Percentiles rank a stretch among this genome's conserved stretches.
Conservation (phyloP, 306 rosid species). For the Lathyrus sativus region DNA sequence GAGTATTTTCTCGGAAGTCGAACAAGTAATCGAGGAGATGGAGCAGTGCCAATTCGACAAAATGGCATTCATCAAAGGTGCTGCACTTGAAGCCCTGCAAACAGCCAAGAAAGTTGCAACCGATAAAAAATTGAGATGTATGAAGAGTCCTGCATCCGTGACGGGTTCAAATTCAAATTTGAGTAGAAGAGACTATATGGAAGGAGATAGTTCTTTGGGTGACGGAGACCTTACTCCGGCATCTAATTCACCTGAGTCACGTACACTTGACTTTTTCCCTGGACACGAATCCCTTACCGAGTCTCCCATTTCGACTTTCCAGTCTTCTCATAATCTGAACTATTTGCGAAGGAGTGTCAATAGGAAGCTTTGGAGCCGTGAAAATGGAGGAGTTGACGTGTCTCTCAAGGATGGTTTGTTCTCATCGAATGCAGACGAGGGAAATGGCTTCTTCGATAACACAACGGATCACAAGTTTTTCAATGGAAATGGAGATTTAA, state of each 20-base stretch:
- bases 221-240: conserved; percentile 52
- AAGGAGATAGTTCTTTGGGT: conserved; percentile 46
- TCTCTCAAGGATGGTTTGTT: conserved; percentile 84
- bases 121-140: conserved; percentile 52
- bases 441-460: conserved; percentile 40
- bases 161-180: conserved; percentile 76
- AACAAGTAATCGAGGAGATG: conserved; percentile 73
- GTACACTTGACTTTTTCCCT: conserved; percentile 59
- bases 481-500: conserved; percentile 39
- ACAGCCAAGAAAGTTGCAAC: conserved; percentile 61
- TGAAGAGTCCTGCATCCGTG: conserved; percentile 56
- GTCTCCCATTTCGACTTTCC: conserved; percentile 58
- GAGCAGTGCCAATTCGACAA: conserved; percentile 73
- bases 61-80: conserved; percentile 80
- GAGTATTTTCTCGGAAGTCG: conserved; percentile 75
- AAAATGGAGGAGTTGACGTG: conserved; percentile 73
- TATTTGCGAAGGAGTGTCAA: conserved; percentile 57
- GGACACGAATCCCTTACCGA: conserved; percentile 65
- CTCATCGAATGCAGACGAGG: conserved; percentile 49
- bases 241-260: conserved; percentile 71
- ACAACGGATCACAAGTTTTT: conserved; percentile 36
- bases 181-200: conserved; percentile 48
- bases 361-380: conserved; percentile 76
- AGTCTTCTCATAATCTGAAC: conserved; percentile 43
- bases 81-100: conserved; percentile 89